A percentile compares a stretch with the other conserved stretches of the same genome.
phyloP scores from a whole-genome alignment of 176 grass and related monocot genomes.

The Aegilops speltoides region DNA sequence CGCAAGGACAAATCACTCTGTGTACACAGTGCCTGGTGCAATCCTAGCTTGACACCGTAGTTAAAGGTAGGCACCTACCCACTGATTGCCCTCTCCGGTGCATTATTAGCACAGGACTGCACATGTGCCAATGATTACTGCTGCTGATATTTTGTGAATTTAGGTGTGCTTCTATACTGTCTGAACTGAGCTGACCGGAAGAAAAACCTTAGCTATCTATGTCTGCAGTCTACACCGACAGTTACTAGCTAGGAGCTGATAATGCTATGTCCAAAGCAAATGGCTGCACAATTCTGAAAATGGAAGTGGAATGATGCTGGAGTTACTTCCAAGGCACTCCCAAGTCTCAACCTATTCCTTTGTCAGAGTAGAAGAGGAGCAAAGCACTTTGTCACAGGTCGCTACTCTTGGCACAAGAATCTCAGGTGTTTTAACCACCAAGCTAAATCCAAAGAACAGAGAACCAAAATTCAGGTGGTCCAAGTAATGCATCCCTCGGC shows the following conservation, averaged over 20 bases:
- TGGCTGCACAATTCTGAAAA: neutral
- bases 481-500: neutral
- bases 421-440: conserved; percentile 23
- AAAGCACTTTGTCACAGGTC: conserved; percentile 26
- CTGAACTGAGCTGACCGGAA: neutral
- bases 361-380: conserved; percentile 12
- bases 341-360: conserved; percentile 31
- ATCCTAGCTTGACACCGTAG: conserved; percentile 23
- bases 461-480: conserved; percentile 14
- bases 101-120: neutral
- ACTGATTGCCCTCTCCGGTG: neutral
- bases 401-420: conserved; percentile 14
- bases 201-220: neutral
- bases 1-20: conserved; percentile 28
- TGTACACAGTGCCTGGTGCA: conserved; percentile 13
- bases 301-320: conserved; percentile 31
- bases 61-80: neutral
- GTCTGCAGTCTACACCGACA: conserved; percentile 15
- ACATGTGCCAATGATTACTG: conserved; percentile 11
- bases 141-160: neutral
- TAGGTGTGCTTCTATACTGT: neutral
- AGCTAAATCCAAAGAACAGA: neutral
- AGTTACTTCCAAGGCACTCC: conserved; percentile 51
- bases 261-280: neutral
- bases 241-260: neutral